phyloP scores from a whole-genome alignment of 2,329 filamentous ascomycete genomes.

The Alternaria arborescens region DNA sequence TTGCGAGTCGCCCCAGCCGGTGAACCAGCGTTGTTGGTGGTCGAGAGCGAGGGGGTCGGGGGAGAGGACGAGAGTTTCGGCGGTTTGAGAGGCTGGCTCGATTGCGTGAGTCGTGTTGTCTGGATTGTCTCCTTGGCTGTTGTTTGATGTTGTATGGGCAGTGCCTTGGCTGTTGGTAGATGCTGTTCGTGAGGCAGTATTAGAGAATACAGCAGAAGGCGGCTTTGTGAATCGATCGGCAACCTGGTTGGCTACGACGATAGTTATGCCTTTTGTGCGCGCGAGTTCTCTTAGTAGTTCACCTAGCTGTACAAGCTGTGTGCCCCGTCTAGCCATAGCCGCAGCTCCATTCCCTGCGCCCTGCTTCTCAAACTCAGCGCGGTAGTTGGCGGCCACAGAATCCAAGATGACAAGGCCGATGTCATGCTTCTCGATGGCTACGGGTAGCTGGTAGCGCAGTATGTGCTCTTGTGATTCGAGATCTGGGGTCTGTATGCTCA shows the following conservation, averaged over 20 bases:
- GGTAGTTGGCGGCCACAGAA: constrained; percentile 93
- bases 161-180: constrained; percentile 7
- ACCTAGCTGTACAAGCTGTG: constrained; percentile 80
- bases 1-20: constrained; percentile 82
- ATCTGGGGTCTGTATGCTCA: constrained; percentile 84
- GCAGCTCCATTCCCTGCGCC: constrained; percentile 46
- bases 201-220: constrained; percentile 30
- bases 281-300: constrained; percentile 79
- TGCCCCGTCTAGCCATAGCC: constrained; percentile 75
- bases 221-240: constrained; percentile 77
- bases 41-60: constrained; percentile 74
- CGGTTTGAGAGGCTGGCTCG: constrained; percentile 24
- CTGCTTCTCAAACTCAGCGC: constrained; percentile 81
- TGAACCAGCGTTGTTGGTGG: constrained; percentile 94
- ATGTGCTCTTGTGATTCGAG: constrained; percentile 97
- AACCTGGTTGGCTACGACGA: constrained; percentile 96
- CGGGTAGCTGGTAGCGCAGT: constrained; percentile 87
- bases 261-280: constrained; percentile 74
- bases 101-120: constrained; percentile 27
- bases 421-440: constrained; percentile 77
- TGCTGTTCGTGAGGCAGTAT: constrained; percentile 36
- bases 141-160: constrained; percentile 24
- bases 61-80: constrained; percentile 49
- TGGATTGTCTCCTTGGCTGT: constrained; percentile 34
- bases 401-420: constrained; percentile 87